Conservation (phyloP, 2,329 filamentous ascomycete species). For the Metarhizium robertsii region DNA sequence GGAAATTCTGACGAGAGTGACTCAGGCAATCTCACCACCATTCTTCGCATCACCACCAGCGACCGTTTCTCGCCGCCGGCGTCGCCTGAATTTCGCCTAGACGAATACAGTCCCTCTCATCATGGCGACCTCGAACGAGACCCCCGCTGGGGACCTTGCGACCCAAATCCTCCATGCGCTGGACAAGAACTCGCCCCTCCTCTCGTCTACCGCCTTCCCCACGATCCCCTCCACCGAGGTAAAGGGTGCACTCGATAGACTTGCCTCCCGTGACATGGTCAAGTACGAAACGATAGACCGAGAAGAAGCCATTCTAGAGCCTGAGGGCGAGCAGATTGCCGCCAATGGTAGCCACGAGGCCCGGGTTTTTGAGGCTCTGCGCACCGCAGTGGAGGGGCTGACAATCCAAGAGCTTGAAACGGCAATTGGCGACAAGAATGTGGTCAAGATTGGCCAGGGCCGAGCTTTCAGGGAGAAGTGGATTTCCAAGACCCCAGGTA, state of each 20-base stretch:
- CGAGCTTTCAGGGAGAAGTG: constrained; percentile 83
- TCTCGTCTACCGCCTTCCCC: constrained; percentile 63
- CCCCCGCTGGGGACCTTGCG: constrained; percentile 46
- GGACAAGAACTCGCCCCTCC: constrained; percentile 51
- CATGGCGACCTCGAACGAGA: constrained; percentile 33
- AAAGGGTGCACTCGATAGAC: constrained; percentile 81
- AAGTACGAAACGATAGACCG: constrained; percentile 73
- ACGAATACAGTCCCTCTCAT: not conserved
- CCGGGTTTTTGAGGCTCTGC: constrained; percentile 68
- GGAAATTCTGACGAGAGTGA: constrained; percentile 6
- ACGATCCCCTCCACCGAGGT: constrained; percentile 55
- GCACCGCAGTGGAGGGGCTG: constrained; percentile 66
- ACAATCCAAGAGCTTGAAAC: constrained; percentile 65
- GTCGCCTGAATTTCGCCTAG: not conserved
- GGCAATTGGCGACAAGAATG: constrained; percentile 62
- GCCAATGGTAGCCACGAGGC: constrained; percentile 73
- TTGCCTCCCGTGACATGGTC: constrained; percentile 79
- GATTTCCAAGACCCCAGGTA: constrained; percentile 51
- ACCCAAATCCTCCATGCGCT: constrained; percentile 57
- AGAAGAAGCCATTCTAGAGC: constrained; percentile 68
- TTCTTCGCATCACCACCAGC: not conserved
- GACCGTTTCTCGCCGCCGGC: not conserved
- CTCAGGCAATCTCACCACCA: constrained; percentile 1
- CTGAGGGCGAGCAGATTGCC: constrained; percentile 63
- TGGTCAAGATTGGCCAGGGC: constrained; percentile 78